Evolutionary conservation across 1,284 basidiomycete species (phyloP), one percentile per base, ranked within the genome.

Genomic region (Boletus mariae): DNA sequence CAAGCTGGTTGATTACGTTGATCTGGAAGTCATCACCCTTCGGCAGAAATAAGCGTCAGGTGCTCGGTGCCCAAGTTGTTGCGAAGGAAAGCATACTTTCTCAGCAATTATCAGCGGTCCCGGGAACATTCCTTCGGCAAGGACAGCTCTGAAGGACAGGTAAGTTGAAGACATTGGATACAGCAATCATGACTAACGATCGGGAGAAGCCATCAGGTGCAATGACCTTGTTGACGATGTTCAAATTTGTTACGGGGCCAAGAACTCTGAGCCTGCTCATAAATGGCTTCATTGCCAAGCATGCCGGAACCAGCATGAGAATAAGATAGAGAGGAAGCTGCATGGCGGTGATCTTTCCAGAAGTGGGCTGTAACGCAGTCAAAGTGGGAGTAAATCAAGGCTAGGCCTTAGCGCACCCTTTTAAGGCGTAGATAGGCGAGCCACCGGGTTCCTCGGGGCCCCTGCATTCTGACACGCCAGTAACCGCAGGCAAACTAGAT

Each of bases 1-100:
- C 61, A 13, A 74, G 60, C 10, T 35, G 12, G 50, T 74, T 65
- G 28, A 68, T 57, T 7, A 73, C 69, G 51, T 74, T 70, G 31
- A 74, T 45, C 5, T 45, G 32, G 50, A 74, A 71, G 13, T 53
- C 52, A 37, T 63, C 53, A 10, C 65, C 67, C 70, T 71, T 42
- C 1, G 9, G 7, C 8, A 40, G 17, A 40, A 40, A 20, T 17
- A 11, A 10, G 17, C 17, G 8, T 40, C 8, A 40, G 37, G 20
- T 9, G 20, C 20, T n/a, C n/a, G 5, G 25, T 32, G 4, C 20
- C 20, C 20, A 20, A 20, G 20, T 20, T 12, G 11, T 12, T 4
- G 31, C 2, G 12, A 32, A 32, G 4, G 35, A 41, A 26, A 23
- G 11, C 25, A 9, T 42, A 65, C 70, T 55, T 71, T 73, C 3